Conservation (phyloP, 257 asterid genomes). For the Galeopsis tetrahit region DNA sequence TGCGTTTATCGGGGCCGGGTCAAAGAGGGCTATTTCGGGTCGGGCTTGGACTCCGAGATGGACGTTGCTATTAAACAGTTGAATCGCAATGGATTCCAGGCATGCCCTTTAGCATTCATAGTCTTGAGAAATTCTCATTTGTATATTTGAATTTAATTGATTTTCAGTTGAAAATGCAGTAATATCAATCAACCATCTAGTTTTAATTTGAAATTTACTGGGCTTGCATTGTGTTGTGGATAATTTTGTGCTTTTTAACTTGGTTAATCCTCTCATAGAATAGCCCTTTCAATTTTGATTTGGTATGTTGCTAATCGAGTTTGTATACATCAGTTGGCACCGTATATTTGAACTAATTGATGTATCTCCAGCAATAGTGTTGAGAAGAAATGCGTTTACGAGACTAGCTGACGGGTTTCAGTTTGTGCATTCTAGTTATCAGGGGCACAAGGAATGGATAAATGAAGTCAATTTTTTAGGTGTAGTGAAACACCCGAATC, state of each 20-base stretch:
- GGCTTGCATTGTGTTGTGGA: not conserved
- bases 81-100: constrained; percentile 96
- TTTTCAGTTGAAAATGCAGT: constrained; percentile 4
- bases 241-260: not conserved
- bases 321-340: no score
- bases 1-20: constrained; percentile 78
- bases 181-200: not conserved
- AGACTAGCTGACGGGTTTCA: constrained; percentile 33
- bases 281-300: not conserved
- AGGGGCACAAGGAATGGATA: constrained; percentile 99
- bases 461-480: constrained; percentile 88
- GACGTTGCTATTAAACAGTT: constrained; percentile 90
- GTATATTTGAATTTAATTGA: not conserved
- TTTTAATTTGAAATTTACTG: constrained; percentile 1
- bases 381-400: not conserved
- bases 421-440: constrained; percentile 72
- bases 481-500: constrained; percentile 83
- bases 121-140: not conserved
- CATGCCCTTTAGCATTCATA: constrained; percentile 46
- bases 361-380: not conserved
- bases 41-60: constrained; percentile 38
- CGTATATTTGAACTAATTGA: not conserved
- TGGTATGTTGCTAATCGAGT: not conserved
- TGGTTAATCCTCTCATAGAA: not conserved
- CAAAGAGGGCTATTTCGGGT: constrained; percentile 32